Conservation (phyloP, 1,284 basidiomycete genomes). For the Ceratobasidium papillatum region DNA sequence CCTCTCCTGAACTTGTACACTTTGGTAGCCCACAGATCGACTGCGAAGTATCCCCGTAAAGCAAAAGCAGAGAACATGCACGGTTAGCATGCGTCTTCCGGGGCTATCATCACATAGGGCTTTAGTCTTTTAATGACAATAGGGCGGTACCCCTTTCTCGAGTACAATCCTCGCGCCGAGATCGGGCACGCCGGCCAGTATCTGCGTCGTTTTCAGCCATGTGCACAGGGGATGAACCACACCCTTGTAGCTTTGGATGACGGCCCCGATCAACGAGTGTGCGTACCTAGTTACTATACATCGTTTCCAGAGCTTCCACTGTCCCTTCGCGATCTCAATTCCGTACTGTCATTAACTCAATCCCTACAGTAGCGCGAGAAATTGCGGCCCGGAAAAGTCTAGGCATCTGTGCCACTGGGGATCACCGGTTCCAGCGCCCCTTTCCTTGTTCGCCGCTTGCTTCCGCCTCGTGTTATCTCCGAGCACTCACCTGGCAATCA, state of each 20-base stretch:
- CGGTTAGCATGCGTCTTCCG: conserved; percentile 5
- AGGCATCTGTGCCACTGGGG: neutral
- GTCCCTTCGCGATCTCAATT: neutral
- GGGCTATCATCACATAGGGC: neutral
- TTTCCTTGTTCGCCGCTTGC: neutral
- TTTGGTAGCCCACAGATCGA: neutral
- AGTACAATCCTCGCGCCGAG: neutral
- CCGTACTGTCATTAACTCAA: neutral
- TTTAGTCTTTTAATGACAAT: conserved; percentile 12
- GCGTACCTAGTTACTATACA: conserved; percentile 6
- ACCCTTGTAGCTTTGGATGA: neutral
- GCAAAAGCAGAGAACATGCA: neutral
- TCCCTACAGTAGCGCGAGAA: neutral
- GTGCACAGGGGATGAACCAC: neutral
- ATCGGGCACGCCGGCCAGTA: conserved; percentile 2
- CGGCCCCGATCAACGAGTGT: neutral
- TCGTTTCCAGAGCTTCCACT: neutral
- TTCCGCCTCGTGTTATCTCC: conserved; percentile 5
- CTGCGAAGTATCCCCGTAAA: conserved; percentile 19
- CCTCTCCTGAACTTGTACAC: neutral
- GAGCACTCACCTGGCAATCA: neutral
- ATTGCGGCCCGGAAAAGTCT: neutral
- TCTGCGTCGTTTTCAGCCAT: neutral
- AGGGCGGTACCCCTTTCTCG: neutral
- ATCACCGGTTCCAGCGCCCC: neutral